Base-by-base conservation (phyloP, 306 rosid genomes). In the Glycine latifolia region DNA sequence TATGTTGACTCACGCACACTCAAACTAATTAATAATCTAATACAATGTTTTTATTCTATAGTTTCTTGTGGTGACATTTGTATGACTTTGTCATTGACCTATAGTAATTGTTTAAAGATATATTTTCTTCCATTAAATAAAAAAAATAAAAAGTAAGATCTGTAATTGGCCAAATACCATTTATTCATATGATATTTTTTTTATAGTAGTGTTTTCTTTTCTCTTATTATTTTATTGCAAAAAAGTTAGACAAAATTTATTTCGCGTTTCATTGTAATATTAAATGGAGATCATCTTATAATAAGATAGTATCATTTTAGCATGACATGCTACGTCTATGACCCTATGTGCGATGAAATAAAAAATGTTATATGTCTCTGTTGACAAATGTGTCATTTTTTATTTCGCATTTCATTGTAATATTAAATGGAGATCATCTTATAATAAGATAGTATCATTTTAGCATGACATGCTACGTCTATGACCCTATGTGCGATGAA, bases 351-450 rank as follows among this genome's bases (percentile, higher is more conserved):
- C 2, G 54, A n/a, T 10, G 62, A 56, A 56, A 56, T 56, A 10
- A 59, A 35, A 4, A 16, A 15, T 26, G 41, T 60, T 55, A n/a
- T 55, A n/a, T 2, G 15, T 61, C 31, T 74, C 44, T 79, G 7
- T 43, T 68, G 35, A 74, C 48, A 74, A 74, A 59, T 35, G 26
- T n/a, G n/a, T n/a, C n/a, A n/a, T n/a, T n/a, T n/a, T 26, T 26
- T 26, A 26, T 26, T 26, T 26, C 31, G 31, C 31, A 26, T 26
- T 26, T 26, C 31, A 26, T 0, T 26, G 31, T 26, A 26, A 26
- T 2, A 26, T 26, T 26, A 26, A 26, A 26, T 26, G 31, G 31
- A 26, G 31, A 26, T 26, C 31, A 26, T 26, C 31, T 26, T 26
- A 2, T 2, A 26, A 26, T 26, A 26, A 26, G 20, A 20, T 20